These are phyloP conservation scores for Curvularia hawaiiensis DNA, from an alignment of 2,329 filamentous ascomycete species.

Conservation along the genomic window DNA sequence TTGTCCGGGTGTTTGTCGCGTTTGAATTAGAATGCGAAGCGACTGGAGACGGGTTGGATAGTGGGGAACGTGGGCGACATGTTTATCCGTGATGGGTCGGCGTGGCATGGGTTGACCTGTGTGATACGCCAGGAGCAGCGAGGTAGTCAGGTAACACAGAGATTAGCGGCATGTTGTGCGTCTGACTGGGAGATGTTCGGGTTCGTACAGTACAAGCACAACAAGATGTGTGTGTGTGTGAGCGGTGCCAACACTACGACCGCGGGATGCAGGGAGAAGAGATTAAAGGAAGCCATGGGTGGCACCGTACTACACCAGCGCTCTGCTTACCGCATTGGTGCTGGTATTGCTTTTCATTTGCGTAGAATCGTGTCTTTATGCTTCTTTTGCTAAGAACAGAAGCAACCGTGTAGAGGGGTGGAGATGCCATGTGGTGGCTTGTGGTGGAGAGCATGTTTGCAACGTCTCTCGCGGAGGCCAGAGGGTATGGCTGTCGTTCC, in stretches of 20 bases:
- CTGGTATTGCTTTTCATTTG: not conserved
- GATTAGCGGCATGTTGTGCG: not conserved
- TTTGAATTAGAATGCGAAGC: not conserved
- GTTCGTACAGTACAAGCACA: not conserved
- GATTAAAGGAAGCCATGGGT: not conserved
- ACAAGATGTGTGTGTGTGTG: not conserved
- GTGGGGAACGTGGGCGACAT: not conserved
- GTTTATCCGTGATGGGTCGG: not conserved
- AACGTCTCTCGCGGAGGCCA: not conserved
- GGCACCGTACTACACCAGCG: not conserved
- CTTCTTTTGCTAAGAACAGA: not conserved
- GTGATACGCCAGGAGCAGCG: too few species aligned
- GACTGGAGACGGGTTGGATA: not conserved
- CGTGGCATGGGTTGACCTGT: not conserved
- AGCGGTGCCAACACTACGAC: not conserved
- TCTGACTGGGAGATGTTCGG: not conserved
- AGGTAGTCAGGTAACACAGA: too few species aligned
- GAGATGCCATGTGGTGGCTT: not conserved
- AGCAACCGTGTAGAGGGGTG: not conserved
- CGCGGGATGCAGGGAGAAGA: not conserved
- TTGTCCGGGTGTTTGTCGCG: not conserved
- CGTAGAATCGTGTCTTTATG: not conserved
- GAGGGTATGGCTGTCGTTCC: not conserved
- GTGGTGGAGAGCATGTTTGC: not conserved
- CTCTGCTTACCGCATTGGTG: slow-evolving; percentile 12